These are phyloP conservation scores for Colletotrichum sp. DNA, from an alignment of 2,329 filamentous ascomycete genomes.

Conservation along the genomic window DNA sequence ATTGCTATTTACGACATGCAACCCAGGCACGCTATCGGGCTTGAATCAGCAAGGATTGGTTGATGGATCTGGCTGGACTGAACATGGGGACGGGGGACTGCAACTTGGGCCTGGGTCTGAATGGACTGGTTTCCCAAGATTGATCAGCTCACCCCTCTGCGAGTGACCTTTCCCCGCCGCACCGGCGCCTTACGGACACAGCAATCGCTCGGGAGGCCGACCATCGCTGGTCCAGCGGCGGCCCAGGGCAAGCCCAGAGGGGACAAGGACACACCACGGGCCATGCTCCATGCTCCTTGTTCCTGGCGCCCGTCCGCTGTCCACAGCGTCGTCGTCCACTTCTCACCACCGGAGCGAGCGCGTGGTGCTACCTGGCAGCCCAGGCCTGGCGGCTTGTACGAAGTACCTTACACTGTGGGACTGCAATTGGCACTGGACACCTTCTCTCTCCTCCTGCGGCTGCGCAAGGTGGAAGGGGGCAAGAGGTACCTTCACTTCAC, in stretches of 20 bases:
- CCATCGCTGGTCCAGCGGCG: slow-evolving; percentile 7
- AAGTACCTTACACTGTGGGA: slow-evolving; percentile 2
- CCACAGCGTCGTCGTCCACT: slow-evolving; percentile 1
- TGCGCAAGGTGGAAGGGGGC: neutral
- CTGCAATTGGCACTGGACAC: neutral
- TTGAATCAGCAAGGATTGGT: neutral
- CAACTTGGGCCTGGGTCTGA: neutral
- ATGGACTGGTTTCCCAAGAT: neutral
- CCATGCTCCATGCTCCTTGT: slow-evolving; percentile 20
- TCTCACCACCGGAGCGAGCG: neutral
- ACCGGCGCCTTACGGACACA: slow-evolving; percentile 16
- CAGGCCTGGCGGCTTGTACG: neutral
- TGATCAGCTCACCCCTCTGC: slow-evolving; percentile 11
- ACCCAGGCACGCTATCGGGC: slow-evolving; percentile 1
- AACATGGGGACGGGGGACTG: neutral
- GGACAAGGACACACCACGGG: slow-evolving; percentile 11
- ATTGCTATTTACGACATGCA: slow-evolving; percentile 17
- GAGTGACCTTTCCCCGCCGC: slow-evolving; percentile 19
- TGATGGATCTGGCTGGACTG: slow-evolving; percentile 6
- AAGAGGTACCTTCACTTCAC: neutral
- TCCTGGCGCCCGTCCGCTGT: slow-evolving; percentile 15
- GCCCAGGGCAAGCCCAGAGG: neutral
- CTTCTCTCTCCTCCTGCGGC: neutral
- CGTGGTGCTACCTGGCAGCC: neutral
- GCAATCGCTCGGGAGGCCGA: slow-evolving; percentile 18